A percentile compares a stretch with the other conserved stretches of the same genome.
Evolutionary conservation across 2,329 filamentous ascomycete species (phyloP).

Genomic region (Epichloe coenophiala): DNA sequence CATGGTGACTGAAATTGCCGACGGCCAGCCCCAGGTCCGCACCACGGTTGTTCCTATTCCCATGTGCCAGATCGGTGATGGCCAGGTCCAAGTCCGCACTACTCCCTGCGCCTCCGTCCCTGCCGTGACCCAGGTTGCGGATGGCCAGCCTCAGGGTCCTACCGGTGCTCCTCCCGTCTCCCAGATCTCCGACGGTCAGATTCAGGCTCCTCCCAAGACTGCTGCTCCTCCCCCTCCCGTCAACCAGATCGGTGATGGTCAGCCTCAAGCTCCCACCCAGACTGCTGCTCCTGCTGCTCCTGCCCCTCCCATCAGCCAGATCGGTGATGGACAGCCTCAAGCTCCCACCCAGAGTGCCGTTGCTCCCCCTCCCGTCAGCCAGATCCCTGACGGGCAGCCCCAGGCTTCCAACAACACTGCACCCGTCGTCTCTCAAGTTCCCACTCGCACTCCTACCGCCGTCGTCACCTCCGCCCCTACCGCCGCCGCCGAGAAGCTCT

Average conservation of each 20-base stretch:
- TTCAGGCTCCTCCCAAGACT: constrained; percentile 9
- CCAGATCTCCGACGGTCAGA: constrained; percentile 24
- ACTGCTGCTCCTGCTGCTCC: constrained; percentile 6
- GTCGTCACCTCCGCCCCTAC: background rate
- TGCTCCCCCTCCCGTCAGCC: constrained; percentile 13
- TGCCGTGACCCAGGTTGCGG: constrained; percentile 19
- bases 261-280: constrained; percentile 34
- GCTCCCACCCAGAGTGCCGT: constrained; percentile 21
- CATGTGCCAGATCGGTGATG: constrained; percentile 35
- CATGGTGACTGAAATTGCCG: constrained; percentile 31
- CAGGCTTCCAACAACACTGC: constrained; percentile 16
- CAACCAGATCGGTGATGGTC: constrained; percentile 31
- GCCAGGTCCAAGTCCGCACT: constrained; percentile 36
- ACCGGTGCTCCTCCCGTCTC: constrained; percentile 20
- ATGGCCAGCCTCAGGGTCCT: constrained; percentile 18
- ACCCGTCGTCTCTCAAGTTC: constrained; percentile 5
- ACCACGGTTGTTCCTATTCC: constrained; percentile 30
- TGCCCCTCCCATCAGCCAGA: constrained; percentile 17
- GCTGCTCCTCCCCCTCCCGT: constrained; percentile 13
- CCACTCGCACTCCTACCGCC: constrained; percentile 1
- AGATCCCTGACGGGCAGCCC: constrained; percentile 19
- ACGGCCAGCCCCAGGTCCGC: constrained; percentile 36
- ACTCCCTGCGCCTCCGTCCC: constrained; percentile 26
- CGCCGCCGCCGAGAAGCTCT: constrained; percentile 5
- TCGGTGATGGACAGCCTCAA: constrained; percentile 19